Base-by-base conservation (phyloP, 2,329 filamentous ascomycete species). In the Ceratocystis alfenasii region DNA sequence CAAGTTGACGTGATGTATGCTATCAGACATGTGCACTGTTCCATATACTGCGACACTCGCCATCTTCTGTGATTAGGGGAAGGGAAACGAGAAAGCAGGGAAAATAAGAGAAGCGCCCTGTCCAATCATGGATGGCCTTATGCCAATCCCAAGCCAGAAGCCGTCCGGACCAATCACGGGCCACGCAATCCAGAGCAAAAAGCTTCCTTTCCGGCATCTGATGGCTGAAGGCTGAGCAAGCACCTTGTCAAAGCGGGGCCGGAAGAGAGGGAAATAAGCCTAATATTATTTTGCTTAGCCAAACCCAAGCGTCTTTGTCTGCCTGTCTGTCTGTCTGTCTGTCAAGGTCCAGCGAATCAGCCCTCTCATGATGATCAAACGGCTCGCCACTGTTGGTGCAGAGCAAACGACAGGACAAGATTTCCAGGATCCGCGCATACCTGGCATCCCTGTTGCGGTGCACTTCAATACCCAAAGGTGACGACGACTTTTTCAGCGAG, bases 401-500 rank as follows among this genome's bases (percentile, higher is more conserved):
- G 6, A n/a, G 28, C 25, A 30, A 36, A 4, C 28, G 28, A n/a
- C 17, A 28, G 55, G 10, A 17, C 48, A 53, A n/a, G 28, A 17
- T 30, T 12, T 33, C 53, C 5, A 33, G 25, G 53, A n/a, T 57
- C 28, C 33, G 10, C 22, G 28, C 25, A 33, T 57, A 15, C 25
- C 25, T 2, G 1, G 10, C 1, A 36, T 8, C 12, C 17, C 28
- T 36, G 55, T 36, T 41, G 55, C 55, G n/a, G 25, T 33, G 12
- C 5, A 30, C 28, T 15, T 17, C 4, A 57, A 12, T 57, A 17
- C 53, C 10, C 53, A 57, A 25, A 59, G 28, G 17, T 59, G 55
- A 59, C 55, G 55, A 59, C 55, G 55, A 59, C 55, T 59, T 53
- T 59, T 33, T 15, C 17, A 36, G 28, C 55, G 2, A 33, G 53